Evolutionary conservation across 2,329 filamentous ascomycete species (phyloP).

Genomic region (Pseudogymnoascus sp.): DNA sequence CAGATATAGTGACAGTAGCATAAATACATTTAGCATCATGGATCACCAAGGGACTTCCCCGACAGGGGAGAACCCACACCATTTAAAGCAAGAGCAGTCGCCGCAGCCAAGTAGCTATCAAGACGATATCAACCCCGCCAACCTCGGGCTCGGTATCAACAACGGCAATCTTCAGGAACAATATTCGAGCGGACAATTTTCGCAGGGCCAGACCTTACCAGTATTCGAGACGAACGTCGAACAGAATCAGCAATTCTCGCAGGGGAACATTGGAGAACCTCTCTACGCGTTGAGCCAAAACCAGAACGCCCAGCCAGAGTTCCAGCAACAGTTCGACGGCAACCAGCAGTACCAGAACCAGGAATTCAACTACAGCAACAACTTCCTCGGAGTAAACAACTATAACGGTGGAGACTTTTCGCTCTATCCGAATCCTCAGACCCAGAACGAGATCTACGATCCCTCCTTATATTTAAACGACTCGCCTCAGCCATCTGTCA

Average conservation of each 20-base stretch:
- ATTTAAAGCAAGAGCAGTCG: neutral
- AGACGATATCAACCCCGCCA: conserved; percentile 7
- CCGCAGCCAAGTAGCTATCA: conserved; percentile 2
- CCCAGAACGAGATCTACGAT: conserved; percentile 52
- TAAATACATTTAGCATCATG: conserved; percentile 2
- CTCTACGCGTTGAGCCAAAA: conserved; percentile 22
- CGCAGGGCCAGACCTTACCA: conserved; percentile 35
- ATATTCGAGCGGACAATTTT: conserved; percentile 33
- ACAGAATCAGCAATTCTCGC: conserved; percentile 31
- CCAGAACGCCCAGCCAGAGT: conserved; percentile 20
- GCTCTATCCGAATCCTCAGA: conserved; percentile 52
- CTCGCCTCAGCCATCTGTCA: conserved; percentile 36
- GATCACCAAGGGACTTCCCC: conserved; percentile 4
- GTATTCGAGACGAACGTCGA: conserved; percentile 34
- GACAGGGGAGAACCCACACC: neutral
- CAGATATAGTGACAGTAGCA: neutral
- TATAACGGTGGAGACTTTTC: conserved; percentile 55
- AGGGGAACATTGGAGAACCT: conserved; percentile 22
- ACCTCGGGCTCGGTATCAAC: conserved; percentile 3
- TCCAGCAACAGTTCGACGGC: conserved; percentile 30
- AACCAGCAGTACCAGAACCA: conserved; percentile 40
- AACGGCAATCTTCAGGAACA: neutral
- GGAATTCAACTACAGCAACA: conserved; percentile 34
- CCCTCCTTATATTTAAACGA: conserved; percentile 55
- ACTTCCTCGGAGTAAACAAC: conserved; percentile 44